These are phyloP conservation scores for Ananas comosus DNA, from an alignment of 176 grass and related monocot species.

Conservation along the genomic window DNA sequence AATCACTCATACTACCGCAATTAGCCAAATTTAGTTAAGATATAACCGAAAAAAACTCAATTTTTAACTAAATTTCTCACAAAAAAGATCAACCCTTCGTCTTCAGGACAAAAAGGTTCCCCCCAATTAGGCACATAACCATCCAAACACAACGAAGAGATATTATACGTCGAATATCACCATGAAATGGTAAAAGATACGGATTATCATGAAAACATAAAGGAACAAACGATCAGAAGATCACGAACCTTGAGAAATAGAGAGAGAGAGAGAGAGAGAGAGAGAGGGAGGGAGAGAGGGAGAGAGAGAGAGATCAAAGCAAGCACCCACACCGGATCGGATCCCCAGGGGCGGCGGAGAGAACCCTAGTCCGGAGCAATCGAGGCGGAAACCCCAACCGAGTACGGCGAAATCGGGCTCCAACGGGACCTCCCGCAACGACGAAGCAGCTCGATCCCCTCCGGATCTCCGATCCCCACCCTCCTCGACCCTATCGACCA, in stretches of 20 bases:
- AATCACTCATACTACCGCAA: too few relatives aligned
- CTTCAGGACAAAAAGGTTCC: background rate
- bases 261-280: slow-evolving; percentile 10
- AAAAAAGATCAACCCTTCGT: too few relatives aligned
- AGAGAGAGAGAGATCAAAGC: background rate
- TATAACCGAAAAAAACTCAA: too few relatives aligned
- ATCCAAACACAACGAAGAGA: background rate
- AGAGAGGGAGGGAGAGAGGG: slow-evolving; percentile 12
- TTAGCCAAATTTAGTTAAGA: too few relatives aligned
- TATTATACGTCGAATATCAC: background rate
- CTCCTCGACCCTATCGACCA: background rate
- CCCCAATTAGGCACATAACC: background rate
- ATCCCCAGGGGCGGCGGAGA: background rate
- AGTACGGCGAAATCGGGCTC: background rate
- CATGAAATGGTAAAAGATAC: background rate
- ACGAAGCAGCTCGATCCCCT: background rate
- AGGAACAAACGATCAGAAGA: slow-evolving; percentile 3
- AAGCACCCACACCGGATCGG: background rate
- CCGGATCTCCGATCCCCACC: background rate
- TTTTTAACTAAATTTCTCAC: too few relatives aligned
- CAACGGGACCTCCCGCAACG: background rate
- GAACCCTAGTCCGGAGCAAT: background rate
- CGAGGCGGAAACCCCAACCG: background rate
- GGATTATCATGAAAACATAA: background rate
- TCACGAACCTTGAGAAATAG: slow-evolving; percentile 22